Evolutionary conservation across 257 asterid genomes (phyloP), one percentile per base, ranked within the genome.

Genomic region (Orobanche coerulescens): DNA sequence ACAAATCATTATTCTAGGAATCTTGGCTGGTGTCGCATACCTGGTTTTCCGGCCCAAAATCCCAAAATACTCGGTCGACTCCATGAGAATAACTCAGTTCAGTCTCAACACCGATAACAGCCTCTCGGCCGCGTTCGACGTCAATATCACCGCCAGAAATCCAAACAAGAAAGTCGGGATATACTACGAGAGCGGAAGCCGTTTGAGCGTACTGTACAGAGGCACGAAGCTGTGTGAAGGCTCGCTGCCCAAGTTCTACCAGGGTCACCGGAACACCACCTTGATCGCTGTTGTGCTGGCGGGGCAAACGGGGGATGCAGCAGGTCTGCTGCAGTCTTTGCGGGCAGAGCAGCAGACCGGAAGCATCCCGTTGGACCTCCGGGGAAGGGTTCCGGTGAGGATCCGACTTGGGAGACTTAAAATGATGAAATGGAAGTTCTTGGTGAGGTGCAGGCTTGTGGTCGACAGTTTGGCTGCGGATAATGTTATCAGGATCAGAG

Each of bases 211-310:
- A 5, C 72, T 72, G 81, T 93, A 79, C 20, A 65, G 74, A 1
- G 94, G 87, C 13, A 78, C 77, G 0, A 62, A 75, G 12, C 90
- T 93, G 0, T 79, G 96, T 26, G 86, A 87, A 65, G 99, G 99
- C 2, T 79, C 95, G 4, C 52, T 93, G 75, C 97, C 97, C 0
- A 77, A 58, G 71, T 93, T 93, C 14, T 93, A 89, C 66, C 99
- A 93, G 69, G 99, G 97, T 16, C 99, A 93, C 79, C 81, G 88
- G 34, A 89, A 89, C 77, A 83, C 96, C 20, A 93, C 97, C 2
- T 10, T 62, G 62, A 77, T 93, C 25, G 72, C 74, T 72, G 58
- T 93, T 23, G 30, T 3, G 2, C 77, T 93, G 74, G 62, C 81
- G 11, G 99, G 99, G 23, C 88, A 84, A 52, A 84, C 90, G 6